Conservation (phyloP, 2,329 filamentous ascomycete genomes). For the Talaromyces rugulosus region DNA sequence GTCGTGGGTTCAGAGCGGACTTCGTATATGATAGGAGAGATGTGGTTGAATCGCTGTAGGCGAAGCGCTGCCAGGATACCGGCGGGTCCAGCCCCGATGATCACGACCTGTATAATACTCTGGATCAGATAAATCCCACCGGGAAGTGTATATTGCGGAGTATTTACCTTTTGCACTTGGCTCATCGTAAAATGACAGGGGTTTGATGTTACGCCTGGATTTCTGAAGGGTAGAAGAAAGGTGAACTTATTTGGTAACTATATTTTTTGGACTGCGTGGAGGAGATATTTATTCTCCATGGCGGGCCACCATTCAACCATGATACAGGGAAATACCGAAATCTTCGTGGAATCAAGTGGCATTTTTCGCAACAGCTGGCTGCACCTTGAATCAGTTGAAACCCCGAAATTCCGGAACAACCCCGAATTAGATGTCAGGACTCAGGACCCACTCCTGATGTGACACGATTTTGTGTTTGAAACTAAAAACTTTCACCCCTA, state of each 20-base stretch:
- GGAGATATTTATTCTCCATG: neutral
- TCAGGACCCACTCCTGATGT: no score
- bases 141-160: neutral
- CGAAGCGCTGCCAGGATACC: neutral
- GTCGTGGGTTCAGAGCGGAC: slow-evolving; percentile 25
- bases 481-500: no score
- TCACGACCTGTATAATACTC: neutral
- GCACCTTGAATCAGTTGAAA: neutral
- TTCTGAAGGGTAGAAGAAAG: neutral
- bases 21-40: slow-evolving; percentile 24
- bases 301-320: no score
- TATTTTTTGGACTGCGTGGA: neutral
- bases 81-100: neutral
- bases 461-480: no score
- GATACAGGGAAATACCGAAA: neutral
- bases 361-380: no score
- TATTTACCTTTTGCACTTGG: neutral
- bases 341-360: no score
- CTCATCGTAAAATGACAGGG: neutral
- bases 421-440: no score
- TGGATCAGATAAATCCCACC: neutral
- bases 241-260: neutral
- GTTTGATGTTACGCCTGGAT: neutral
- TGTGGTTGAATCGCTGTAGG: slow-evolving; percentile 1
- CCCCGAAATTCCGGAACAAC: neutral